phyloP scores from a whole-genome alignment of 371 early-diverging fungal species.

The Nosema muscidifuracis region DNA sequence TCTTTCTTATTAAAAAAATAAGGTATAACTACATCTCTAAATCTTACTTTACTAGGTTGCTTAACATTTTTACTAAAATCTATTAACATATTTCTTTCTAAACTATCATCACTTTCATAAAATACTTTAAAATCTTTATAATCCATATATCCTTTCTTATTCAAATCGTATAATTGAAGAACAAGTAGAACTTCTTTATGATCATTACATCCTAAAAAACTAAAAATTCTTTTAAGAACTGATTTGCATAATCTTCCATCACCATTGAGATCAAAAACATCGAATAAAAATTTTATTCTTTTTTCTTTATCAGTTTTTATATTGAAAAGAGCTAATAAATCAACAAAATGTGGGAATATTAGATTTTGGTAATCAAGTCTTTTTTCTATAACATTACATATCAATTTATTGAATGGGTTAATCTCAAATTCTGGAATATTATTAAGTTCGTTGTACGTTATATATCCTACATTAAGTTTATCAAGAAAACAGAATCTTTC shows the following conservation, averaged over 20 bases:
- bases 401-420: slow-evolving; percentile 54
- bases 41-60: slow-evolving; percentile 10
- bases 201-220: slow-evolving; percentile 33
- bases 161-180: slow-evolving; percentile 47
- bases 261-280: slow-evolving; percentile 52
- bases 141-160: slow-evolving; percentile 52
- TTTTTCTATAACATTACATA: slow-evolving; percentile 49
- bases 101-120: slow-evolving; percentile 32
- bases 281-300: slow-evolving; percentile 54
- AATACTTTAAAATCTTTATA: slow-evolving; percentile 50
- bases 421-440: slow-evolving; percentile 56
- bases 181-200: slow-evolving; percentile 35
- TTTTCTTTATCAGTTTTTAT: slow-evolving; percentile 26
- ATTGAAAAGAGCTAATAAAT: slow-evolving; percentile 49
- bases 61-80: slow-evolving; percentile 49
- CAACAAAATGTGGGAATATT: slow-evolving; percentile 54
- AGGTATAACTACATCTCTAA: slow-evolving; percentile 24
- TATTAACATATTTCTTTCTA: slow-evolving; percentile 52
- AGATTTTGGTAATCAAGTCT: slow-evolving; percentile 50
- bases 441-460: slow-evolving; percentile 53
- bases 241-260: slow-evolving; percentile 44
- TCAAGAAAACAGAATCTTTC: slow-evolving; percentile 55
- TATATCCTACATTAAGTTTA: slow-evolving; percentile 33
- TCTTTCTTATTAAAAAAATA: not conserved
- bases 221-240: slow-evolving; percentile 38